Conservation (phyloP, 371 early-diverging fungal genomes). For the Gilbertella persicaria region DNA sequence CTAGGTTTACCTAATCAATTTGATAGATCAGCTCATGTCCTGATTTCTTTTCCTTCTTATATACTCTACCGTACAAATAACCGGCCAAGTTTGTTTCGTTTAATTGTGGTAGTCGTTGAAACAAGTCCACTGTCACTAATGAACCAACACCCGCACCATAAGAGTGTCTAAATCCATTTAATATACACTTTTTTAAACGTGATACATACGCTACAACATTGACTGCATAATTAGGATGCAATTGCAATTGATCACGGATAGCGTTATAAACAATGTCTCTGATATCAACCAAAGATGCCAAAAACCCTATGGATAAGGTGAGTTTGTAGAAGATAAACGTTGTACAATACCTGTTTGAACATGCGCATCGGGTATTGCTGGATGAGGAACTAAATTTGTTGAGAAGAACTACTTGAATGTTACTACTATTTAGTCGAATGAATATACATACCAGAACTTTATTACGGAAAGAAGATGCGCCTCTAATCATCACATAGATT, state of each 20-base stretch:
- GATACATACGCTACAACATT: constrained; percentile 13
- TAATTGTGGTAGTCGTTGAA: neutral
- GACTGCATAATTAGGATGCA: constrained; percentile 11
- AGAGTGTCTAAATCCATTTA: constrained; percentile 14
- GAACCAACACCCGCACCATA: constrained; percentile 25
- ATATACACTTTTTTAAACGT: neutral
- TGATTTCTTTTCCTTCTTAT: neutral
- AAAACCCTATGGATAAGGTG: constrained; percentile 7
- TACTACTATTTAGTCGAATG: neutral
- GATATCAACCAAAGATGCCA: constrained; percentile 7
- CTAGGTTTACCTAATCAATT: constrained; percentile 11
- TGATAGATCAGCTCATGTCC: neutral
- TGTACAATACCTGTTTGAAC: constrained; percentile 27
- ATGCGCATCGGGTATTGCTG: constrained; percentile 5
- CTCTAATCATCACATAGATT: constrained; percentile 13
- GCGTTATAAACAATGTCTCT: constrained; percentile 9
- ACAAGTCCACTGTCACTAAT: constrained; percentile 9
- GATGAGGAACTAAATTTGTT: constrained; percentile 2
- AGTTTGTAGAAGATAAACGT: no score
- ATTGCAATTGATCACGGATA: constrained; percentile 6
- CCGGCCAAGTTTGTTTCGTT: constrained; percentile 5
- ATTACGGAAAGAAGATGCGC: constrained; percentile 5
- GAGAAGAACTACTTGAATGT: neutral
- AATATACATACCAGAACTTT: constrained; percentile 3
- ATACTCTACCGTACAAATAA: constrained; percentile 9